These are phyloP conservation scores for Filobasidium uniguttulatum DNA, from an alignment of 1,284 basidiomycete species.

Conservation along the genomic window DNA sequence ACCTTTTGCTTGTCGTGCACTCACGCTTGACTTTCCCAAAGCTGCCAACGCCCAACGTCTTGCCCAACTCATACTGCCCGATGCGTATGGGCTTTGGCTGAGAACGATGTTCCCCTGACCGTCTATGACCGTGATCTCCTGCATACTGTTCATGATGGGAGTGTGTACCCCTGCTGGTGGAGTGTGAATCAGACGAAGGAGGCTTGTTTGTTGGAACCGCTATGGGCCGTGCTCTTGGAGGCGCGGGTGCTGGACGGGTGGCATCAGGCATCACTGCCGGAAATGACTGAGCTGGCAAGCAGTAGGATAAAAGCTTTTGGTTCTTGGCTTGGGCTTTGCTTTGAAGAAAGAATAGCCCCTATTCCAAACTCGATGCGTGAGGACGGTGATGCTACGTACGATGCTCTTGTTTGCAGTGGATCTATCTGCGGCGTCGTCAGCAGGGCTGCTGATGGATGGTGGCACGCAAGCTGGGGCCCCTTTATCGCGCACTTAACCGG, in stretches of 20 bases:
- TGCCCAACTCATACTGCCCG: constrained; percentile 39
- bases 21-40: constrained; percentile 97
- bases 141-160: background rate
- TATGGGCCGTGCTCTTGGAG: background rate
- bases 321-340: too few species aligned
- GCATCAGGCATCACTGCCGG: constrained; percentile 1
- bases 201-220: background rate
- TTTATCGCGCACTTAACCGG: too few species aligned
- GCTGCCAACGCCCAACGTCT: constrained; percentile 54
- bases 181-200: background rate
- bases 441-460: too few species aligned
- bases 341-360: too few species aligned
- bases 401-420: too few species aligned
- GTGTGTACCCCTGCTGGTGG: background rate
- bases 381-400: too few species aligned
- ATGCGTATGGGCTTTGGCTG: constrained; percentile 26
- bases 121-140: background rate
- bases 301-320: too few species aligned
- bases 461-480: too few species aligned
- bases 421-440: too few species aligned
- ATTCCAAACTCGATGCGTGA: too few species aligned
- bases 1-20: too few species aligned
- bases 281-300: too few species aligned
- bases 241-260: background rate
- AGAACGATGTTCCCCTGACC: background rate